Percentiles rank a stretch among this genome's conserved stretches.
Conservation (phyloP, 2,329 filamentous ascomycete species). For the Penicillium nordicum region DNA sequence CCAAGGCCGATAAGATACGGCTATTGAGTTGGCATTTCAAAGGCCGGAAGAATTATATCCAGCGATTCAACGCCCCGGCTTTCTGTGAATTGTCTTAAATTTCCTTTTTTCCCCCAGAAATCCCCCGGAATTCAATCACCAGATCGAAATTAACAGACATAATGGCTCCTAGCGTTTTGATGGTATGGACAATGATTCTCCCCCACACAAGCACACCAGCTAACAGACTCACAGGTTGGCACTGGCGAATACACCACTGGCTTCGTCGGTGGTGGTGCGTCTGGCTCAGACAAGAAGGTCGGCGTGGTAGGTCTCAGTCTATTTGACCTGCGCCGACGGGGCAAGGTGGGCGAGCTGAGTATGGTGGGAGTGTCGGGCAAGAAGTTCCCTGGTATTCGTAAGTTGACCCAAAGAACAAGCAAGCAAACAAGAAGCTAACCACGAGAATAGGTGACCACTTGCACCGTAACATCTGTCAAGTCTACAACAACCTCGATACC, state of each 20-base stretch:
- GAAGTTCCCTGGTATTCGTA: slow-evolving; percentile 89
- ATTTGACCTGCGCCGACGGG: slow-evolving; percentile 81
- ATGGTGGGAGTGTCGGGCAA: slow-evolving; percentile 88
- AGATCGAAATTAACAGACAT: slow-evolving; percentile 8
- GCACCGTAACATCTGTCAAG: slow-evolving; percentile 78
- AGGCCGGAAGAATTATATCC: slow-evolving; percentile 27
- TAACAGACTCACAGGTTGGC: slow-evolving; percentile 58
- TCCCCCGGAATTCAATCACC: background rate
- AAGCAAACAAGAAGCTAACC: slow-evolving; percentile 9
- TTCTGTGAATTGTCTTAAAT: slow-evolving; percentile 7
- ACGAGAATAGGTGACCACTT: slow-evolving; percentile 66
- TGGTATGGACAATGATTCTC: slow-evolving; percentile 48
- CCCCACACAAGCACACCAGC: background rate
- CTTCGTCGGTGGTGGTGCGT: slow-evolving; percentile 79
- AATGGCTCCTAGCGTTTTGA: slow-evolving; percentile 65
- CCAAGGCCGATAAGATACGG: slow-evolving; percentile 22
- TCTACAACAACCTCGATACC: slow-evolving; percentile 85
- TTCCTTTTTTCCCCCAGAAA: background rate
- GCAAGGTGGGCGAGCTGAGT: slow-evolving; percentile 78
- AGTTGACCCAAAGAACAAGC: slow-evolving; percentile 32
- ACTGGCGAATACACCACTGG: slow-evolving; percentile 97
- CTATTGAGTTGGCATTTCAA: slow-evolving; percentile 27
- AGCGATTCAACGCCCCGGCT: slow-evolving; percentile 11
- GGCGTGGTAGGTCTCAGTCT: slow-evolving; percentile 87
- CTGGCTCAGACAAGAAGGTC: slow-evolving; percentile 91